phyloP scores from a whole-genome alignment of 129 eudicot species.

The Pittosporum tobira region DNA sequence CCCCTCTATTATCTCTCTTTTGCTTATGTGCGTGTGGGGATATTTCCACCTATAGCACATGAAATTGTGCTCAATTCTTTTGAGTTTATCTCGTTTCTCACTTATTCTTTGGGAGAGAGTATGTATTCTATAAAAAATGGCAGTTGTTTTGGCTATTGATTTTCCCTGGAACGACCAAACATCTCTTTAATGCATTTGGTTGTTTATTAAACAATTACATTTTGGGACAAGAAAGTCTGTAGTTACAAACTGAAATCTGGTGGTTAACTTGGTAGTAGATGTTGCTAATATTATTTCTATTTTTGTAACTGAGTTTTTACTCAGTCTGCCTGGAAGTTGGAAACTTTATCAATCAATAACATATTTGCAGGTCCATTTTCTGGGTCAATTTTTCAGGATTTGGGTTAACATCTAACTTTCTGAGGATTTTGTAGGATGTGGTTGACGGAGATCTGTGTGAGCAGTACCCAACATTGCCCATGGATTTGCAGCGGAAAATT shows the following conservation, averaged over 20 bases:
- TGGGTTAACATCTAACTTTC: constrained; percentile 4
- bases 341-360: background rate
- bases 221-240: background rate
- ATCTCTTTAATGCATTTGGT: background rate
- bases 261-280: background rate
- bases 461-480: constrained; percentile 79
- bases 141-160: background rate
- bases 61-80: background rate
- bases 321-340: background rate
- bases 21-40: background rate
- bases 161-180: background rate
- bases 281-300: background rate
- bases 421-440: constrained; percentile 64
- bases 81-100: too few species aligned
- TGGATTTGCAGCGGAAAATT: constrained; percentile 83
- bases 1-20: too few species aligned
- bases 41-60: background rate
- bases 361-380: background rate
- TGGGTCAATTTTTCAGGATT: background rate
- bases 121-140: too few species aligned
- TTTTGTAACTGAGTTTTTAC: background rate
- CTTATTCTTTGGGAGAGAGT: background rate
- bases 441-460: constrained; percentile 96
- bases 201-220: background rate
- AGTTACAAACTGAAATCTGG: background rate